Base-by-base conservation (phyloP, 805 yeast species). In the Zygoascus biomembranicola region DNA sequence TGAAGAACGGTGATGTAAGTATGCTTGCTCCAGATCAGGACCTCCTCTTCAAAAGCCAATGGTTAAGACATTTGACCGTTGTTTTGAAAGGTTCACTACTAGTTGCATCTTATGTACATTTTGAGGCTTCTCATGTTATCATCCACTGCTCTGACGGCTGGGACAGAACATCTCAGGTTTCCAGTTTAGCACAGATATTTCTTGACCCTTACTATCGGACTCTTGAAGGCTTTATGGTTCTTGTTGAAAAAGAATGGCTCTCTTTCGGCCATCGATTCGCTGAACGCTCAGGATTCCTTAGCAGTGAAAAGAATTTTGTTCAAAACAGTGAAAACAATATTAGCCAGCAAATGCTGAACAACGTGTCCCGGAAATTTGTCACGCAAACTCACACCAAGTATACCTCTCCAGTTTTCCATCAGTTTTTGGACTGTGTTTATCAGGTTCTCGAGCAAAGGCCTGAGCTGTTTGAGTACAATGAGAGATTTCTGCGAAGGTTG, bases 131-230 rank as follows among this genome's bases (percentile, higher is more conserved):
- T 18, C 95, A 92, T 66, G 77, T 92, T 3, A 66, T 94, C 9
- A 78, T 94, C 6, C 99, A 94, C 71, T 94, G 99, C 66, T 89
- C 97, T 0, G 99, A 94, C 71, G 99, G 99, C 1, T 94, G 99
- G 99, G 99, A 94, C 66, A 74, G 99, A 54, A 94, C 99, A 0
- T 81, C 97, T 0, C 98, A 94, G 65, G 79, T 90, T 1, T 77
- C 90, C 5, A 84, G 96, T 1, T 71, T 94, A 56, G 80, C 90
- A 23, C 92, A 92, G 68, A 69, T 94, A 5, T 87, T 96, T 63
- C 73, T 90, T 8, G 98, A 94, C 66, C 97, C 98, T 0, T 88
- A 80, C 65, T 94, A 77, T 68, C 76, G 99, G 59, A 90, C 98
- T 0, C 59, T 87, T 2, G 85, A 89, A 54, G 99, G 99, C 2